Evolutionary conservation across 2,329 filamentous ascomycete species (phyloP), one percentile per base, ranked within the genome.

Genomic region (Arthrobotrys sphaeroides): DNA sequence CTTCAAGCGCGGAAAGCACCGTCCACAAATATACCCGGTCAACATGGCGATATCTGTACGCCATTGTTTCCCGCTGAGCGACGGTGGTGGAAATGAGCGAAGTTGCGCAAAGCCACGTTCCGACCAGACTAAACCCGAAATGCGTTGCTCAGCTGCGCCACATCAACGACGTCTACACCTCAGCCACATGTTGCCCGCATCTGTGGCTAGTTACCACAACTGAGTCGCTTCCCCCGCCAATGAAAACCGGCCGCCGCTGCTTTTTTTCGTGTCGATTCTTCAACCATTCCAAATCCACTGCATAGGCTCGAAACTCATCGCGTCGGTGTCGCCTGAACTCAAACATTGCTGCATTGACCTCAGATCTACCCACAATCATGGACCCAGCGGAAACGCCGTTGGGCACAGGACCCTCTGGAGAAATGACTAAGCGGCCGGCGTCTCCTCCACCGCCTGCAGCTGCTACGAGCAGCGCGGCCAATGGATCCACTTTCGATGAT

Each of bases 51-150:
- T 70, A 47, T 65, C 24, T 28, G 53, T 51, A 72, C 64, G 72
- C 72, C 64, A 69, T 75, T 43, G 36, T 42, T 38, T 57, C 59
- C 65, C 72, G 72, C 57, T n/a, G 24, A 26, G 28, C 24, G 59
- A 70, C 66, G 66, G 67, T 40, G 26, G 59, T 57, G 47, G 47
- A 62, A 62, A 70, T 51, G 45, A 61, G 53, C n/a, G 22, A 45
- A 60, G 64, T 67, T 67, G 62, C 70, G 62, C 70, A 68, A 74
- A 47, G 43, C 70, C 62, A 74, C 70, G 62, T 60, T 36, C 36
- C 42, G 55, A 45, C 28, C 16, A 28, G n/a, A 57, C 60, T 62
- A 47, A 45, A 5, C 62, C 28, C 26, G 3, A 64, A 73, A 55
- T 61, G 69, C 47, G 61, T 67, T 73, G 69, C 5, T 12, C 5